Evolutionary conservation across 306 rosid genomes (phyloP).

Genomic region (Prunus fruticosa): DNA sequence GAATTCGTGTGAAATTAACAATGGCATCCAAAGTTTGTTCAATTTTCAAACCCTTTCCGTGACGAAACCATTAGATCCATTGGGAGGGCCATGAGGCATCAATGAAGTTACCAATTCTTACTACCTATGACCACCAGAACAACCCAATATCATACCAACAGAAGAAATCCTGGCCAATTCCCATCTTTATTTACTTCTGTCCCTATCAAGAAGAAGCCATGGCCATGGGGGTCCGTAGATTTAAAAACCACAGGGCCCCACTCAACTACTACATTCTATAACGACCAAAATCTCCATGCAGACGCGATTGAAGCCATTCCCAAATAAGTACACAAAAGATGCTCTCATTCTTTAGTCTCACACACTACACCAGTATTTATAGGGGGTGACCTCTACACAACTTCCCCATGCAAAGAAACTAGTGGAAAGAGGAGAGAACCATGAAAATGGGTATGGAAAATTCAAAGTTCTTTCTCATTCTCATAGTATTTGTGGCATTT

Average conservation of each 20-base stretch:
- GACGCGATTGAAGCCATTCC: not conserved
- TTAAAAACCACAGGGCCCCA: not conserved
- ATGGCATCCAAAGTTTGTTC: no score
- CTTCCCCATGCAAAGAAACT: conserved; percentile 9
- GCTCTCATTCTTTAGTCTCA: not conserved
- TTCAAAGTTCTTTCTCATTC: conserved; percentile 11
- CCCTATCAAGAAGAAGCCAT: not conserved
- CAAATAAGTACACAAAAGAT: not conserved
- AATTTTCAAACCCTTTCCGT: not conserved
- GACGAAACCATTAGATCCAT: conserved; percentile 4
- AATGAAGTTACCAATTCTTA: conserved; percentile 20
- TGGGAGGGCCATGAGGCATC: conserved; percentile 4
- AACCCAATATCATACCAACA: conserved; percentile 11
- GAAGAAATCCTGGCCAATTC: not conserved
- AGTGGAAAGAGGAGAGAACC: not conserved
- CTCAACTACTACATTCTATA: conserved; percentile 2
- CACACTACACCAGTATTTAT: conserved; percentile 28
- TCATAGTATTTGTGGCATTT: conserved; percentile 20
- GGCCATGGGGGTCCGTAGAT: not conserved
- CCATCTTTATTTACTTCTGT: not conserved
- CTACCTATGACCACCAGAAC: not conserved
- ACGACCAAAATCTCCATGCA: conserved; percentile 14
- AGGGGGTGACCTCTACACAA: conserved; percentile 8
- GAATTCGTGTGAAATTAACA: no score
- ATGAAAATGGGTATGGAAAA: conserved; percentile 29